Evolutionary conservation across 2,329 filamentous ascomycete genomes (phyloP), one percentile per base, ranked within the genome.

Genomic region (Zarea fungicola): DNA sequence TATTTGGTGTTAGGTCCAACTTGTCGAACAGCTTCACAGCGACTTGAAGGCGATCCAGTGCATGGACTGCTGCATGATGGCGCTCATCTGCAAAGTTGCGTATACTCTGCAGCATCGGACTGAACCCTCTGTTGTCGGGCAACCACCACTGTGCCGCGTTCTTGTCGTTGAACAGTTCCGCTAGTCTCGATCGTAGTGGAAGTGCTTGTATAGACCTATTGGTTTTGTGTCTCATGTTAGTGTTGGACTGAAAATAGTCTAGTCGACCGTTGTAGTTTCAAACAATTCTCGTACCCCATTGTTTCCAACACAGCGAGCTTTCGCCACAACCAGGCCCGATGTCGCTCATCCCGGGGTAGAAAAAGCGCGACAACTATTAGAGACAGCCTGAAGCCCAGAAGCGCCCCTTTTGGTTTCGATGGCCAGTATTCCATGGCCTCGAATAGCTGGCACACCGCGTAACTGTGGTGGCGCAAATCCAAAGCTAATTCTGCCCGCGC

Each of bases 81-180:
- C 89, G 80, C 55, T 93, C 88, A 57, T 88, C 83, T 23, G 90
- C 88, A 66, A 96, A 91, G 35, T 81, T 78, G 18, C 91, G 85
- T 53, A 96, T 83, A 47, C 80, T 85, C 44, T 83, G 84, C 47
- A 96, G 75, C 35, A 95, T 80, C 1, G 80, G 78, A 10, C 80
- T 84, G 58, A 87, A 87, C 2, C 80, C 82, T 69, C 92, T 86
- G 54, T 89, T 81, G 63, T 93, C 79, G 3, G 90, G 88, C 3
- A 96, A 77, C 93, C 93, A 99, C 89, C 90, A 96, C 50, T 84
- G 76, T 37, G 80, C 80, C 46, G 90, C 81, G 18, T 84, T 81
- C 13, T 81, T 77, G 36, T 88, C 79, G 52, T 78, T 74, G 75
- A 93, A 96, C 21, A 89, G 65, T 40, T 86, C 78, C 26, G 87